Conservation (phyloP, 345 rosid genomes). For the Viola odorata region DNA sequence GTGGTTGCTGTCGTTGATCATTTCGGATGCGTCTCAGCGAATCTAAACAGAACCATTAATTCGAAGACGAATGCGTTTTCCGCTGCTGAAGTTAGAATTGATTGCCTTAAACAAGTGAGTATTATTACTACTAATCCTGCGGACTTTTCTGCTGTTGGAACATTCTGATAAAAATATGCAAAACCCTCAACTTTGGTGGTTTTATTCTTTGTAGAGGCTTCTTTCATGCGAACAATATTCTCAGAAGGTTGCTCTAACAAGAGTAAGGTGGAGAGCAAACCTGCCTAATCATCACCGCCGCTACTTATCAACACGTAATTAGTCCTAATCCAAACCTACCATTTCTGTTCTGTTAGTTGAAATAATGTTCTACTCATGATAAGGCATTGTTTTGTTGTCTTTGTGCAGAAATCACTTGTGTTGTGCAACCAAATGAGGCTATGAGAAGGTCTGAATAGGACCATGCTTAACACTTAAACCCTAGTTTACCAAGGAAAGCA, state of each 20-base stretch:
- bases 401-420: conserved; percentile 16
- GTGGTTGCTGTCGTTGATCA: conserved; percentile 63
- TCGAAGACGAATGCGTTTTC: conserved; percentile 28
- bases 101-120: conserved; percentile 53
- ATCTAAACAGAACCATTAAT: conserved; percentile 30
- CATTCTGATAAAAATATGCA: not conserved
- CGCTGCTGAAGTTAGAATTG: conserved; percentile 47
- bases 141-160: not conserved
- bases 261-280: conserved; percentile 35
- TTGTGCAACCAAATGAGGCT: conserved; percentile 18
- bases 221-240: conserved; percentile 37
- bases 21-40: conserved; percentile 55
- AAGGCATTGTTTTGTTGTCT: not conserved
- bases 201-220: conserved; percentile 36
- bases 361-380: not conserved
- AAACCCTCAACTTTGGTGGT: not conserved
- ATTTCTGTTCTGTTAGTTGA: not conserved
- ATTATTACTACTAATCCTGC: not conserved
- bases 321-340: too few species aligned
- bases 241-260: conserved; percentile 38
- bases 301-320: conserved; percentile 39
- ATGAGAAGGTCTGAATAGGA: conserved; percentile 3
- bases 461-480: not conserved
- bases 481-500: not conserved
- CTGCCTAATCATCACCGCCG: conserved; percentile 41